Evolutionary conservation across 345 rosid species (phyloP).

Genomic region (Lepidium sativum): DNA sequence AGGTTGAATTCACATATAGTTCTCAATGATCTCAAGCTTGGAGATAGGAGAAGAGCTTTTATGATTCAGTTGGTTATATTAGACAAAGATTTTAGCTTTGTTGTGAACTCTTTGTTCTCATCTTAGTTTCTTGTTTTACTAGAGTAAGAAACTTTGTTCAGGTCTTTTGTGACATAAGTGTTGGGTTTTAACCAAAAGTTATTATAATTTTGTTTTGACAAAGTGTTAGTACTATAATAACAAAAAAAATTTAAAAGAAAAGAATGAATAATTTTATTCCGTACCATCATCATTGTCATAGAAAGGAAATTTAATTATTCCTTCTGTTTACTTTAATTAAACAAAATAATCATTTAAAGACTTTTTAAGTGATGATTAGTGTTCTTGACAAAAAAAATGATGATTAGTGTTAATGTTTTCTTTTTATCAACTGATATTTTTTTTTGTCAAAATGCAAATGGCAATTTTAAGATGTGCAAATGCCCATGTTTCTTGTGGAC

Average conservation of each 20-base stretch:
- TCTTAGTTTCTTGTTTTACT: neutral
- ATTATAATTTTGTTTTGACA: too few relatives aligned
- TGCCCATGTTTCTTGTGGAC: too few relatives aligned
- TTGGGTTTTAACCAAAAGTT: neutral
- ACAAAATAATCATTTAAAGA: neutral
- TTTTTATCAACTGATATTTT: neutral
- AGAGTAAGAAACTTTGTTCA: neutral
- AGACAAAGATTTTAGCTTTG: neutral
- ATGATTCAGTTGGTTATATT: neutral
- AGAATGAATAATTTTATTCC: neutral
- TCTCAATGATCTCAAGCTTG: neutral
- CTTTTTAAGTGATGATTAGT: conserved; percentile 12
- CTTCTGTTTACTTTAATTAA: neutral
- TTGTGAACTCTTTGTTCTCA: conserved; percentile 5
- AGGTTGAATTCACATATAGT: neutral
- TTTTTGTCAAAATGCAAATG: too few relatives aligned
- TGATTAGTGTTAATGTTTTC: neutral
- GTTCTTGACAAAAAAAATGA: too few relatives aligned
- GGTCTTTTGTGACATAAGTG: neutral
- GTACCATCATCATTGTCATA: neutral
- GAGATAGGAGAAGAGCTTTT: neutral
- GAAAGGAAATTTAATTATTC: neutral
- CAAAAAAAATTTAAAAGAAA: neutral
- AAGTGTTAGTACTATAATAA: neutral
- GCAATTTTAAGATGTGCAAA: too few relatives aligned